Evolutionary conservation across 192 early-diverging fungal genomes (phyloP), one percentile per base, ranked within the genome.

Genomic region (Dissophora ornata): DNA sequence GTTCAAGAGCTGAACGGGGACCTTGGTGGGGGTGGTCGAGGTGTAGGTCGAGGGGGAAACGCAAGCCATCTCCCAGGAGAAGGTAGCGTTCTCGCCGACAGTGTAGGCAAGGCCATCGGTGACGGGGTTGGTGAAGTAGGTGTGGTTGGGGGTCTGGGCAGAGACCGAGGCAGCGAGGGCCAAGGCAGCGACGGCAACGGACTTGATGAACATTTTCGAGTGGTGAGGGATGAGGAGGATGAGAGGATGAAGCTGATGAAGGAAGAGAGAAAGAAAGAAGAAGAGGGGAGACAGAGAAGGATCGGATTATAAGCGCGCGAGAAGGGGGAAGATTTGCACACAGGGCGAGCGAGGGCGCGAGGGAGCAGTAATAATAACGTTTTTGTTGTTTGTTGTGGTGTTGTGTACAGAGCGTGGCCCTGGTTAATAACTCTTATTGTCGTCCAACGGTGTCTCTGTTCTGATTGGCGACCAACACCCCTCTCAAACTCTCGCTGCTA

Each of bases 91-190:
- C 38, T 42, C 9, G 44, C 63, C 63, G 25, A 47, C 57, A 0
- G 26, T 12, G 50, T 49, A 66, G 44, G 21, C 2, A 1, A 8
- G 10, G 21, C 41, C 18, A 9, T 48, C 32, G 2, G 32, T 50
- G 48, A 75, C 56, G 45, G 71, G 71, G 57, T 38, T 45, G 51
- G 51, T 67, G 63, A 75, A 75, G 49, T 47, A 21, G 63, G 41
- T 75, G 49, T 61, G 57, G 49, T 66, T 67, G 41, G 55, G 38
- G 24, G 41, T 41, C 57, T 61, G 63, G 44, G 63, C 63, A 49
- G 57, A 44, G 51, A 67, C 71, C 25, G 57, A 24, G 48, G 63
- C 62, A 24, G 19, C 63, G 29, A 66, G 29, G 41, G 71, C 71
- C 71, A 75, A 59, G 40, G 57, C 40, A 42, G 71, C 62, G n/a